phyloP scores from a whole-genome alignment of 208 protist species.

The Wallacemonas rigidus region DNA sequence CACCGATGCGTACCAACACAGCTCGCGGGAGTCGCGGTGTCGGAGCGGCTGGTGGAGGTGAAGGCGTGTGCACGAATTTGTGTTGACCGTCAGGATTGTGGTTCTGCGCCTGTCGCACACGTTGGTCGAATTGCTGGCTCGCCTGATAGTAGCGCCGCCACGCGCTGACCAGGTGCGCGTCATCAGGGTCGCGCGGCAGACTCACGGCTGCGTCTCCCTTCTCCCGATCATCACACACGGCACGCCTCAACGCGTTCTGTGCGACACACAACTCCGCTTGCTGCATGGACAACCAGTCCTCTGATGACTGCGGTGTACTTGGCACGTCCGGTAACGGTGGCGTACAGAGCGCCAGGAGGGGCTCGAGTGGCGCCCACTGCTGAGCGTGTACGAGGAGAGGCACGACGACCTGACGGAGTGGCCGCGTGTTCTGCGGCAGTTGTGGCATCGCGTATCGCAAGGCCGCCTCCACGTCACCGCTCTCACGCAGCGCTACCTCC shows the following conservation, averaged over 20 bases:
- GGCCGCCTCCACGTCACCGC: constrained; percentile 10
- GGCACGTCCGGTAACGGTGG: not conserved
- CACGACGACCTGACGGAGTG: constrained; percentile 1
- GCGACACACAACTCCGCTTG: too few species aligned
- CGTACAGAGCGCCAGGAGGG: constrained; percentile 3
- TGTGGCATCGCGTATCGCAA: not conserved
- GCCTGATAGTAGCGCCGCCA: not conserved
- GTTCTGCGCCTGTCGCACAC: too few species aligned
- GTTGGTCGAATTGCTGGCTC: not conserved
- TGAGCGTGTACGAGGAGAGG: not conserved
- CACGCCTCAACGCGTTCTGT: too few species aligned
- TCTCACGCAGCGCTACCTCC: constrained; percentile 2
- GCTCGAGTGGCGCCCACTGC: constrained; percentile 4
- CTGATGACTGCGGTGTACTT: too few species aligned
- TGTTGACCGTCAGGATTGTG: too few species aligned
- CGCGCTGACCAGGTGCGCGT: not conserved
- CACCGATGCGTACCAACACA: not conserved
- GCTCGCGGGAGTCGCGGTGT: not conserved
- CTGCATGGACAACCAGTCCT: too few species aligned
- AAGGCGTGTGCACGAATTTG: not conserved
- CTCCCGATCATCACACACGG: too few species aligned
- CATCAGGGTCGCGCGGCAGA: not conserved
- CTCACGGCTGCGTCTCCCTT: too few species aligned
- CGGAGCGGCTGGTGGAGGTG: not conserved
- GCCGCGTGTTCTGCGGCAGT: not conserved